Evolutionary conservation across 495 filamentous ascomycete species (phyloP).

Genomic region (Aspergillus nanangensis): DNA sequence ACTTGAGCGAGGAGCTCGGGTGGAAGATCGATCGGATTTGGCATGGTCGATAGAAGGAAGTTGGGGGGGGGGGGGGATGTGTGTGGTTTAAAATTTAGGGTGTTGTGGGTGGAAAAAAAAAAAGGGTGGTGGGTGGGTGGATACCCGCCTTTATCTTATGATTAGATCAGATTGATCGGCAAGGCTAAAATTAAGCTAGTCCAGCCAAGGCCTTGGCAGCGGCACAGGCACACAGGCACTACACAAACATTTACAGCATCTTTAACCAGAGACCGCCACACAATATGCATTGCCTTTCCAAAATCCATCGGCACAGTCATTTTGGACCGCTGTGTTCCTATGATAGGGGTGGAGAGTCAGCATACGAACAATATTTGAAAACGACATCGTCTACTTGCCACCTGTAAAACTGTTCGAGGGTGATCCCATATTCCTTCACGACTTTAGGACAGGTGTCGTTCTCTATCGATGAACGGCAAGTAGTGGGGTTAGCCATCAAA

Average conservation of each 20-base stretch:
- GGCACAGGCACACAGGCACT: too few species aligned
- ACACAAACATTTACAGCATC: background rate
- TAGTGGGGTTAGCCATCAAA: too few species aligned
- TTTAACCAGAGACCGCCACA: conserved; percentile 4
- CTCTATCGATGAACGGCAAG: background rate
- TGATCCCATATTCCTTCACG: conserved; percentile 13
- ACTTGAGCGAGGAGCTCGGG: conserved; percentile 4
- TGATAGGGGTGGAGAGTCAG: too few species aligned
- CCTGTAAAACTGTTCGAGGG: conserved; percentile 21
- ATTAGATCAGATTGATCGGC: too few species aligned
- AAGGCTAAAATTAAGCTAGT: too few species aligned
- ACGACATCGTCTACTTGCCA: conserved; percentile 8
- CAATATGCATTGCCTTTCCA: conserved; percentile 8
- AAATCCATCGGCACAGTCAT: conserved; percentile 7
- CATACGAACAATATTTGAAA: background rate
- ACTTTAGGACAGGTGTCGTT: conserved; percentile 3
- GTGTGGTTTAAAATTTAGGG: background rate
- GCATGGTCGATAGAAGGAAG: background rate
- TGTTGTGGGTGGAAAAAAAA: too few species aligned
- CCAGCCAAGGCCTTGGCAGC: background rate
- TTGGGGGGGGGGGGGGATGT: background rate
- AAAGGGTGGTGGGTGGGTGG: too few species aligned
- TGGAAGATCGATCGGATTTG: conserved; percentile 3
- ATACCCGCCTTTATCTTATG: too few species aligned
- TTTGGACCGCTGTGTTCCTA: conserved; percentile 6